Base-by-base conservation (phyloP, 306 rosid species). In the Begonia masoniana region DNA sequence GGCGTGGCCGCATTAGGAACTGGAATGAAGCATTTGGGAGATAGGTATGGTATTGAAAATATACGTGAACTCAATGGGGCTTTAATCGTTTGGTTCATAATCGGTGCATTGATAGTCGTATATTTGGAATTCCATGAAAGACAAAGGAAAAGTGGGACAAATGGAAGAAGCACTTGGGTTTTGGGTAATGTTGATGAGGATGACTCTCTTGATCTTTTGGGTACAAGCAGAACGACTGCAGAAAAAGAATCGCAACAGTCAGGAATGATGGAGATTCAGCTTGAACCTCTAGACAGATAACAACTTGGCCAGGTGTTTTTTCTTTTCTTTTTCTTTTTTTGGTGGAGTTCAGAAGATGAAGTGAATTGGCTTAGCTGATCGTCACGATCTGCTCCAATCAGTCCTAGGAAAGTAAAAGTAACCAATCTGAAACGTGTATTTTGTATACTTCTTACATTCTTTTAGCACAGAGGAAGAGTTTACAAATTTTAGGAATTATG, bases 11-110 rank as follows among this genome's bases (percentile, higher is more conserved):
- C 95, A 58, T 79, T 82, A 52, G 76, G 80, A 70, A 89, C 71
- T 21, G 97, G 97, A 61, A 68, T 89, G 97, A 80, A 74, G 80
- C 97, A 89, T 76, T 74, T 84, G 57, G 95, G 95, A 16, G 72
- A 76, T 46, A 74, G 83, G 72, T 80, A 88, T 61, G 85, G 71
- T 5, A 77, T 73, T 21, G 97, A 82, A 62, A 74, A 80, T 56
- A 82, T 69, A 52, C 84, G 74, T 31, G 84, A 81, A 31, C 95
- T 88, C 48, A 76, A 39, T 31, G 74, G 82, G 81, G 97, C 95
- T 13, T 59, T 88, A 70, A 58, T 78, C 50, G 41, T 54, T 68
- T 88, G 95, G 97, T 82, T 85, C 76, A 41, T 74, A 78, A 10
- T 74, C 1, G 67, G 71, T 58, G 80, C 78, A 45, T 59, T 83